Conservation (phyloP, 805 yeast genomes). For the Starmerella cellae region DNA sequence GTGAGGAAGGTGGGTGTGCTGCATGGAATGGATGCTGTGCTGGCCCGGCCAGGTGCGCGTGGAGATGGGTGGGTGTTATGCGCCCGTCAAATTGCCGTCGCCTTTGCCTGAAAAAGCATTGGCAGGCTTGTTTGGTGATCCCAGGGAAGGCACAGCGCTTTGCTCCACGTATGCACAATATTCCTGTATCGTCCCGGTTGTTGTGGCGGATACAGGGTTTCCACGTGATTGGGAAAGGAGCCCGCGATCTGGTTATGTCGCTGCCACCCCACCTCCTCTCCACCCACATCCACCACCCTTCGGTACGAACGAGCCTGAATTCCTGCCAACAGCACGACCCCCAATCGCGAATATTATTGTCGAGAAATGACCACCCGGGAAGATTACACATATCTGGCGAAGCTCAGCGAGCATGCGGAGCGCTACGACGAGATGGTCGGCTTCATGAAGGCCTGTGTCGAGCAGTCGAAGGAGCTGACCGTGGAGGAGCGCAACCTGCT, state of each 20-base stretch:
- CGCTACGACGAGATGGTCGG: slow-evolving; percentile 99
- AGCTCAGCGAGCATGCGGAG: slow-evolving; percentile 98
- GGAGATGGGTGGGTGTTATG: too few relatives aligned
- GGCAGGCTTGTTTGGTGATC: too few relatives aligned
- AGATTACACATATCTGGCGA: slow-evolving; percentile 95
- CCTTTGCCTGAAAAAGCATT: too few relatives aligned
- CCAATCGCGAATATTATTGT: neutral
- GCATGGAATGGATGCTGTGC: too few relatives aligned
- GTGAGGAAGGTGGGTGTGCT: too few relatives aligned
- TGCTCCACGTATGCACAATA: neutral
- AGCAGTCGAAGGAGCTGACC: slow-evolving; percentile 53
- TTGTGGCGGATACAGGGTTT: neutral
- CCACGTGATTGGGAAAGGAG: neutral
- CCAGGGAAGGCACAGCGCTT: too few relatives aligned
- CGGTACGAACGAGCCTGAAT: neutral
- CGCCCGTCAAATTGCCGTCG: too few relatives aligned
- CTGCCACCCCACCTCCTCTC: slow-evolving; percentile 5
- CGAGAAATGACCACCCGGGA: slow-evolving; percentile 51
- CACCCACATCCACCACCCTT: slow-evolving; percentile 1
- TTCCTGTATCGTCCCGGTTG: neutral
- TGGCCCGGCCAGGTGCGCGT: too few relatives aligned
- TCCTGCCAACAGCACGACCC: too few relatives aligned
- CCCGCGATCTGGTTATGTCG: neutral
- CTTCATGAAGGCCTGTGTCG: slow-evolving; percentile 94
- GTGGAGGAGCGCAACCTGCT: slow-evolving; percentile 96